phyloP scores from a whole-genome alignment of 768 basidiomycete species.

The Russula earlei region DNA sequence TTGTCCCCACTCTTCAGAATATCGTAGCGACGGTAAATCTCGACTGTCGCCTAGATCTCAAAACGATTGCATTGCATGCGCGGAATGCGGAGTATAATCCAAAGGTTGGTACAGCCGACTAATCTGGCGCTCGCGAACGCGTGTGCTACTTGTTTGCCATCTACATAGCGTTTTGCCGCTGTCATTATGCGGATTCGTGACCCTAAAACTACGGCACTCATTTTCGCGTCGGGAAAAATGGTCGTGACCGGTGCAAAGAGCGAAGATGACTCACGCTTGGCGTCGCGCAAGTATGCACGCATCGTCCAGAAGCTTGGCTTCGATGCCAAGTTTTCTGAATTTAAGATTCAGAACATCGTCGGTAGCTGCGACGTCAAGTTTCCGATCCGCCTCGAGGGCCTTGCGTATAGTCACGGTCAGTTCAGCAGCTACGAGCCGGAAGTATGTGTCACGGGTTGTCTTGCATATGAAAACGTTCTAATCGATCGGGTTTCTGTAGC shows the following conservation, averaged over 20 bases:
- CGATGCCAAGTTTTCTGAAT: conserved; percentile 98
- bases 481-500: conserved; percentile 35
- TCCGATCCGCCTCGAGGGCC: conserved; percentile 93
- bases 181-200: conserved; percentile 99
- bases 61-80: conserved; percentile 97
- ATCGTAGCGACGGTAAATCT: conserved; percentile 99
- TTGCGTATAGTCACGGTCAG: conserved; percentile 96
- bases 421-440: conserved; percentile 98
- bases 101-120: conserved; percentile 74
- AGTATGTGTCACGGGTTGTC: conserved; percentile 38
- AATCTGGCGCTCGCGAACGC: conserved; percentile 48
- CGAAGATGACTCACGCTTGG: conserved; percentile 93
- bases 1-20: conserved; percentile 98
- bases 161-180: conserved; percentile 93
- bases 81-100: conserved; percentile 99
- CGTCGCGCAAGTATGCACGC: conserved; percentile 96
- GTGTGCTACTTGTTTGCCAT: conserved; percentile 42
- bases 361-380: conserved; percentile 98
- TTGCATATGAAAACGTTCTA: background rate
- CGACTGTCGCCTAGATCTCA: conserved; percentile 91
- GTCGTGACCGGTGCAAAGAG: conserved; percentile 99
- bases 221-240: conserved; percentile 99
- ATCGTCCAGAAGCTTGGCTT: conserved; percentile 99
- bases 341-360: conserved; percentile 99
- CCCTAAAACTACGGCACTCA: conserved; percentile 98